A percentile compares a stretch with the other conserved stretches of the same genome.
phyloP scores from a whole-genome alignment of 129 eudicot genomes.

The Flaveria brownii region DNA sequence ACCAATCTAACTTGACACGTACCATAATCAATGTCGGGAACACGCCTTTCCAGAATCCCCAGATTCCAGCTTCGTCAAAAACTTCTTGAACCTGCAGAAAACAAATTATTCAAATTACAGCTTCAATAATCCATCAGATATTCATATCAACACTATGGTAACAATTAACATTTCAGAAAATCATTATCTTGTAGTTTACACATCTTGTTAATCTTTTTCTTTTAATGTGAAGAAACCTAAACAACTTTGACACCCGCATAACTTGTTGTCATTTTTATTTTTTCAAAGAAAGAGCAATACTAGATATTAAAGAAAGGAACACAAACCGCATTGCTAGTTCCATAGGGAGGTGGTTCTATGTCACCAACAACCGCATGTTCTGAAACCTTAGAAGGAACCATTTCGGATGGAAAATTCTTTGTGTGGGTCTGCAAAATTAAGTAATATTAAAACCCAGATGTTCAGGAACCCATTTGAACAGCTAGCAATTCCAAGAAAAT shows the following conservation, averaged over 20 bases:
- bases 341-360: conserved; percentile 76
- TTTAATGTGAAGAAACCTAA: conserved; percentile 1
- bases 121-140: not conserved
- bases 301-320: not conserved
- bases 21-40: conserved; percentile 95
- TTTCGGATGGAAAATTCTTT: conserved; percentile 50
- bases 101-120: conserved; percentile 22
- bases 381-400: conserved; percentile 29
- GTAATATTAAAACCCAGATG: conserved; percentile 16
- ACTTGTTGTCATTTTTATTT: not conserved
- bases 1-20: conserved; percentile 38
- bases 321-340: conserved; percentile 84
- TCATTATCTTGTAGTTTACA: conserved; percentile 6
- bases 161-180: not conserved
- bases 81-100: conserved; percentile 81
- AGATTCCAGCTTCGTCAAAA: conserved; percentile 81
- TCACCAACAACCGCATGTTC: conserved; percentile 48
- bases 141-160: conserved; percentile 9
- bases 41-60: conserved; percentile 98
- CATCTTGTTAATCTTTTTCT: not conserved
- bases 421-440: conserved; percentile 71
- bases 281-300: not conserved
- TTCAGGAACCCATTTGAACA: conserved; percentile 3
- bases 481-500: conserved; percentile 21
- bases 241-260: conserved; percentile 12